phyloP scores from a whole-genome alignment of 495 filamentous ascomycete genomes.

The Aspergillus baeticus region DNA sequence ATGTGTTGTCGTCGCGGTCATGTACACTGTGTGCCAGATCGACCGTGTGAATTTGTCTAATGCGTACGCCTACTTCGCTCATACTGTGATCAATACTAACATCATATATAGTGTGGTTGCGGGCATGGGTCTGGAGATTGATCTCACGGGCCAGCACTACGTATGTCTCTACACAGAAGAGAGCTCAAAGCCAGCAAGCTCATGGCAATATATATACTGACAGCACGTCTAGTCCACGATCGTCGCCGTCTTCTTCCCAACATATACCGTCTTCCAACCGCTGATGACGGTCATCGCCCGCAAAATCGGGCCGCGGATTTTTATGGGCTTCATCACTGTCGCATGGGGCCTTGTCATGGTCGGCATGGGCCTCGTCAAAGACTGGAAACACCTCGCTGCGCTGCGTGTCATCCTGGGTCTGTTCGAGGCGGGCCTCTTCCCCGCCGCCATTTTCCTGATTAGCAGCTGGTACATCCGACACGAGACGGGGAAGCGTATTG shows the following conservation, averaged over 20 bases:
- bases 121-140: slow-evolving; percentile 4
- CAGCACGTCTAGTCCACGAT: slow-evolving; percentile 5
- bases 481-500: slow-evolving; percentile 58
- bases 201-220: too few species aligned
- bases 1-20: slow-evolving; percentile 8
- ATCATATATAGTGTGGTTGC: slow-evolving; percentile 11
- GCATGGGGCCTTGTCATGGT: slow-evolving; percentile 45
- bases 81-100: too few species aligned
- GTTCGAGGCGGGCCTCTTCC: slow-evolving; percentile 60
- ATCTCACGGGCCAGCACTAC: slow-evolving; percentile 10
- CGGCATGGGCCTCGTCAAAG: slow-evolving; percentile 54
- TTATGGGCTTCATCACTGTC: slow-evolving; percentile 46
- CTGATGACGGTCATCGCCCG: slow-evolving; percentile 44
- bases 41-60: slow-evolving; percentile 12
- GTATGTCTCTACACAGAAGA: too few species aligned
- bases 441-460: slow-evolving; percentile 53
- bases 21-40: slow-evolving; percentile 16
- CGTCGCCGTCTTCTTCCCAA: slow-evolving; percentile 16
- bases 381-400: slow-evolving; percentile 48
- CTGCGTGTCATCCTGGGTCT: slow-evolving; percentile 58
- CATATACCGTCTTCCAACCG: slow-evolving; percentile 21
- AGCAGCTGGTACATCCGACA: slow-evolving; percentile 55
- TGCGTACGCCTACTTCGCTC: background rate
- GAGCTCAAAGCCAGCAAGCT: too few species aligned
- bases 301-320: slow-evolving; percentile 53